phyloP scores from a whole-genome alignment of 2,329 filamentous ascomycete species.

The Helminthosporium solani region DNA sequence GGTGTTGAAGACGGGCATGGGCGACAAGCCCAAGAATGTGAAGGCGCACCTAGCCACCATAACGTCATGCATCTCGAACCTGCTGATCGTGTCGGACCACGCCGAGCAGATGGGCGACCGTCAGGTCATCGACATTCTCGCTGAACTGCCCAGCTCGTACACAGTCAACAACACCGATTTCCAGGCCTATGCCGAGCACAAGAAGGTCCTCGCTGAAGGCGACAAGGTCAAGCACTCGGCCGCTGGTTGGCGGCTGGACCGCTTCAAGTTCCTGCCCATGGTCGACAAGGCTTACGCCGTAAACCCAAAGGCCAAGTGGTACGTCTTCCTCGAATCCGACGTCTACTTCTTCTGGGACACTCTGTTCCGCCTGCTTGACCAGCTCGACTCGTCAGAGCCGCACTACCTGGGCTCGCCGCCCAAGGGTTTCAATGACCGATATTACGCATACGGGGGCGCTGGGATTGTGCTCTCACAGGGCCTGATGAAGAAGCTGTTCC shows the following conservation, averaged over 20 bases:
- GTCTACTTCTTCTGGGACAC: slow-evolving; percentile 44
- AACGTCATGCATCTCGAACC: slow-evolving; percentile 56
- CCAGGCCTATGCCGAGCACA: slow-evolving; percentile 51
- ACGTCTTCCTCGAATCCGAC: slow-evolving; percentile 43
- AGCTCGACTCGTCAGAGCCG: slow-evolving; percentile 38
- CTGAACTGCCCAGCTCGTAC: slow-evolving; percentile 49
- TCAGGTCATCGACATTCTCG: slow-evolving; percentile 52
- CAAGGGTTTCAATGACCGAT: slow-evolving; percentile 29
- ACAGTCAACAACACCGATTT: slow-evolving; percentile 52
- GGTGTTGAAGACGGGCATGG: slow-evolving; percentile 53
- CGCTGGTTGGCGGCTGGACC: slow-evolving; percentile 57
- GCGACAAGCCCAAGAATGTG: slow-evolving; percentile 42
- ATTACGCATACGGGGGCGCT: slow-evolving; percentile 49
- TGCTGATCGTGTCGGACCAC: slow-evolving; percentile 60
- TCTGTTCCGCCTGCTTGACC: slow-evolving; percentile 45
- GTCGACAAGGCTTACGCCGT: slow-evolving; percentile 52
- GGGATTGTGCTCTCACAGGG: slow-evolving; percentile 51
- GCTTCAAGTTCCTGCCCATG: slow-evolving; percentile 61
- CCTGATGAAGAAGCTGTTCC: slow-evolving; percentile 52
- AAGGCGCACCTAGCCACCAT: slow-evolving; percentile 54
- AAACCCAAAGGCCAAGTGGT: slow-evolving; percentile 41
- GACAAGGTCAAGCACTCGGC: slow-evolving; percentile 49
- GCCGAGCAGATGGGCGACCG: slow-evolving; percentile 55
- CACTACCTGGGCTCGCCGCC: slow-evolving; percentile 46
- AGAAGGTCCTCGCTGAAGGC: slow-evolving; percentile 38